These are phyloP conservation scores for Phytophthora ramorum DNA, from an alignment of 352 stramenopile genomes.

Conservation along the genomic window DNA sequence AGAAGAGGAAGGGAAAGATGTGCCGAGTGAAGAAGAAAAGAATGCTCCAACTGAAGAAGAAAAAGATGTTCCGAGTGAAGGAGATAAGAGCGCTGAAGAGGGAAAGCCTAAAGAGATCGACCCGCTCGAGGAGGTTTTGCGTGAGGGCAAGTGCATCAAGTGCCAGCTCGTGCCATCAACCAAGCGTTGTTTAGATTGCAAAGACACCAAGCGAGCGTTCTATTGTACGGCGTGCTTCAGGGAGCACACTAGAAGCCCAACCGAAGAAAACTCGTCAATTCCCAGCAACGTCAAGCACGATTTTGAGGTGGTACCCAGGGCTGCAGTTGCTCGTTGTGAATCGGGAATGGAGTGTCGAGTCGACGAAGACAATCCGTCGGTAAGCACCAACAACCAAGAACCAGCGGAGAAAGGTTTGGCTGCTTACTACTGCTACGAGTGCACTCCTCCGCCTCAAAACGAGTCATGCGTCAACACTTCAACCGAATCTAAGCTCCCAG, in stretches of 20 bases:
- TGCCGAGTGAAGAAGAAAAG: conserved; percentile 1
- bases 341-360: conserved; percentile 25
- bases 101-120: conserved; percentile 17
- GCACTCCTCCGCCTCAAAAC: neutral
- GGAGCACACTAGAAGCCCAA: conserved; percentile 44
- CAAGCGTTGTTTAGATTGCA: conserved; percentile 70
- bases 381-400: conserved; percentile 12
- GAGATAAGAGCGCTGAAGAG: neutral
- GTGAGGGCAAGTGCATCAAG: conserved; percentile 46
- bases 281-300: conserved; percentile 52
- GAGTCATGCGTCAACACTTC: neutral
- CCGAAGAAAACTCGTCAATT: conserved; percentile 5
- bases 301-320: conserved; percentile 57
- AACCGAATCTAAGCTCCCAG: neutral
- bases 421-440: conserved; percentile 56
- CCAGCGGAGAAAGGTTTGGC: conserved; percentile 22
- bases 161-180: conserved; percentile 43
- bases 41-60: neutral
- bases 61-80: conserved; percentile 1
- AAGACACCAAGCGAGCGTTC: conserved; percentile 16
- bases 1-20: conserved; percentile 1
- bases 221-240: conserved; percentile 68
- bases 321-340: conserved; percentile 35
- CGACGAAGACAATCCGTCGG: conserved; percentile 4
- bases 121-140: conserved; percentile 14